Evolutionary conservation across 345 rosid species (phyloP), one percentile per base, ranked within the genome.

Genomic region (Geranium brycei): DNA sequence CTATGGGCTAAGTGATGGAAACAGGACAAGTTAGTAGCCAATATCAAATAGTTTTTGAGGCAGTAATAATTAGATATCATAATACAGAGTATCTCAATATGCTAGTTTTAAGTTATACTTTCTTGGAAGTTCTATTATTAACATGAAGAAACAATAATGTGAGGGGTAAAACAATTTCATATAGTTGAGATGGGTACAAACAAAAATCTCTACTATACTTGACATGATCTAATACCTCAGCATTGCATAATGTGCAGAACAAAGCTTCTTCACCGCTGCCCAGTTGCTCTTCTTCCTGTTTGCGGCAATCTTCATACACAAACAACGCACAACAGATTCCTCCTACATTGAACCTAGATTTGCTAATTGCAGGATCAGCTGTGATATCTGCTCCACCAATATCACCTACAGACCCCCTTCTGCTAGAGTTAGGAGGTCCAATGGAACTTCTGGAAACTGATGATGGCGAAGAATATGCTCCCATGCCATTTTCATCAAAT

Each of bases 211-310:
- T 10, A 47, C 3, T 8, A 19, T 23, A 62, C 59, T 53, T 30
- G 28, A 61, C 14, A 31, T 28, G 62, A 31, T 17, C 51, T 19
- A 59, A 66, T 86, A 93, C 99, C 99, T 93, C 99, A 15, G 99
- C 84, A 74, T 90, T 85, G 78, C 99, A 93, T 71, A 93, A 74
- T 4, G 99, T 93, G 75, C 99, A 93, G 76, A 83, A 93, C 73
- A 93, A 71, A 40, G 96, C 97, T 68, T 93, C 98, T 73, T 87
- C 96, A 28, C 69, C 75, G 17, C 72, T 61, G 61, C 80, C 88
- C 55, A 77, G 88, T 47, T 77, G 82, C 60, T 88, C 95, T 65
- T 70, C 81, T 17, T 81, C 88, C 66, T 79, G 76, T 63, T 78
- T 81, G 53, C 92, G 89, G 69, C 97, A 93, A 85, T 93, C 97